Percentiles rank a stretch among this genome's conserved stretches.
phyloP scores from a whole-genome alignment of 164 flowering plant genomes.

The Vitis vinifera region ASM3070453v1 NC_081818.1:21826001-21826500 shows the following conservation, averaged over 20 bases:
- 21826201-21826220: constrained; percentile 2
- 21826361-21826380: too few species aligned
- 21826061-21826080: background rate
- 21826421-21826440: too few species aligned
- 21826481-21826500: too few species aligned
- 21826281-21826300: too few species aligned
- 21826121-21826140: background rate
- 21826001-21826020: background rate
- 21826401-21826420: too few species aligned
- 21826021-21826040: constrained; percentile 7
- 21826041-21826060: constrained; percentile 17
- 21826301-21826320: too few species aligned
- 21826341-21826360: too few species aligned
- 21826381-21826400: too few species aligned
- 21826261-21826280: background rate
- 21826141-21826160: background rate
- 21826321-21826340: too few species aligned
- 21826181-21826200: constrained; percentile 14
- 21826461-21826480: too few species aligned
- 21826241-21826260: constrained; percentile 16
- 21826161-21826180: constrained; percentile 24
- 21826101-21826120: background rate
- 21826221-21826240: constrained; percentile 23
- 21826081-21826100: background rate
- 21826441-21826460: too few species aligned